Percentiles rank a stretch among this genome's conserved stretches.
These are phyloP conservation scores for Amylostereum areolatum DNA, from an alignment of 1,284 basidiomycete species.

Conservation along the genomic window DNA sequence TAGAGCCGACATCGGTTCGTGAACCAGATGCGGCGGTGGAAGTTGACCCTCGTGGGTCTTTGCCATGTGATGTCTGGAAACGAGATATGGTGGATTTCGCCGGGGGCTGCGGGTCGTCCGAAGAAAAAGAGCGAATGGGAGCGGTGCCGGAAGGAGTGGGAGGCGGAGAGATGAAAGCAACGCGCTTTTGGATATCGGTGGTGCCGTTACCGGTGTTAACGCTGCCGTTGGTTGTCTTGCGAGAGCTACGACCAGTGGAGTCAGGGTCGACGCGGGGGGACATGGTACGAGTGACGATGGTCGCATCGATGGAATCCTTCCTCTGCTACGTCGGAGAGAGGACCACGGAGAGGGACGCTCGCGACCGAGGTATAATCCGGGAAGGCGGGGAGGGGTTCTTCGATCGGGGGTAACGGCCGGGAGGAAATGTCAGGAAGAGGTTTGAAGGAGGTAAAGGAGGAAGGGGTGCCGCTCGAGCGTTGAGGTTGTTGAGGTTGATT, in stretches of 20 bases:
- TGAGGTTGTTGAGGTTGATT: conserved; percentile 22
- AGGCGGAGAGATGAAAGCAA: conserved; percentile 76
- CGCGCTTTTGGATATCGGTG: conserved; percentile 66
- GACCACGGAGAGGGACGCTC: conserved; percentile 13
- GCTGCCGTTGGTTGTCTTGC: conserved; percentile 45
- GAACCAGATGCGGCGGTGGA: conserved; percentile 43
- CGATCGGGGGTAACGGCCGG: conserved; percentile 48
- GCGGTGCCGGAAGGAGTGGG: conserved; percentile 46
- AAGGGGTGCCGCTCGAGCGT: conserved; percentile 37
- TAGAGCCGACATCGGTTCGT: conserved; percentile 35
- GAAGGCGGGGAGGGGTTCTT: conserved; percentile 23
- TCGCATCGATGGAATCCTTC: conserved; percentile 11
- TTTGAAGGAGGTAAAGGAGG: conserved; percentile 50
- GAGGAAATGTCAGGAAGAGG: conserved; percentile 60
- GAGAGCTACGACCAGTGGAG: conserved; percentile 42
- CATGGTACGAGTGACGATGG: conserved; percentile 20
- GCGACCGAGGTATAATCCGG: conserved; percentile 7
- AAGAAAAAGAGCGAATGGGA: conserved; percentile 28
- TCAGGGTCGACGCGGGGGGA: conserved; percentile 32
- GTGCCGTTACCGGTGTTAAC: conserved; percentile 24
- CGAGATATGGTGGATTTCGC: conserved; percentile 65
- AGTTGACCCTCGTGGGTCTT: conserved; percentile 63
- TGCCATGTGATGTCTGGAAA: conserved; percentile 65
- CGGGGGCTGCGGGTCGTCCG: conserved; percentile 24
- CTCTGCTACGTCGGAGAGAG: conserved; percentile 20